Conservation (phyloP, 768 basidiomycete genomes). For the Suillus alpinus region DNA sequence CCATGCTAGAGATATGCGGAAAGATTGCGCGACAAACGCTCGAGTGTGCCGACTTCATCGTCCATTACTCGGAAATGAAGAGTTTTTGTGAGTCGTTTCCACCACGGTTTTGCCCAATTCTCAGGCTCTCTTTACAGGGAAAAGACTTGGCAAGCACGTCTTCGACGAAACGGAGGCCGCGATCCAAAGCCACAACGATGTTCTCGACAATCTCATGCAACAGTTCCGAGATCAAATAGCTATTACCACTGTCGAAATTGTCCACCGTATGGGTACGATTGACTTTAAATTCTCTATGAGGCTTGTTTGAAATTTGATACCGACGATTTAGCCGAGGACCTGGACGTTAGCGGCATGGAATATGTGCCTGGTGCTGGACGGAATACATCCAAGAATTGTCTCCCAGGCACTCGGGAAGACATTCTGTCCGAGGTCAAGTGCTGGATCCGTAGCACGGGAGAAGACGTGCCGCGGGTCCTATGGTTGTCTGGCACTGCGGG, state of each 20-base stretch:
- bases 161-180: not conserved
- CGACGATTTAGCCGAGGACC: not conserved
- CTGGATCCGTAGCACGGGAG: conserved; percentile 11
- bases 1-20: not conserved
- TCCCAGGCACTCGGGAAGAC: conserved; percentile 11
- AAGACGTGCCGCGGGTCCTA: conserved; percentile 5
- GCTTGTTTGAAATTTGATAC: not conserved
- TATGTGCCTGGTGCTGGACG: not conserved
- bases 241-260: too few species aligned
- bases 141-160: conserved; percentile 2
- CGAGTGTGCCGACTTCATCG: conserved; percentile 28
- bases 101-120: fast-evolving
- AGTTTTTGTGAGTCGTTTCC: conserved; percentile 14
- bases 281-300: not conserved
- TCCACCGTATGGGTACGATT: not conserved
- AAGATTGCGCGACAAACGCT: conserved; percentile 13
- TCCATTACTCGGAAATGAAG: conserved; percentile 22
- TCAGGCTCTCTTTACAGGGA: not conserved
- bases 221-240: not conserved
- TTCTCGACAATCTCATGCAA: conserved; percentile 4
- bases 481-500: conserved; percentile 13
- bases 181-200: not conserved
- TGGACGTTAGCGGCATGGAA: not conserved
- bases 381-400: conserved; percentile 6
- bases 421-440: conserved; percentile 13